phyloP scores from a whole-genome alignment of 1,284 basidiomycete species.

The Pyrrhoderma noxium region DNA sequence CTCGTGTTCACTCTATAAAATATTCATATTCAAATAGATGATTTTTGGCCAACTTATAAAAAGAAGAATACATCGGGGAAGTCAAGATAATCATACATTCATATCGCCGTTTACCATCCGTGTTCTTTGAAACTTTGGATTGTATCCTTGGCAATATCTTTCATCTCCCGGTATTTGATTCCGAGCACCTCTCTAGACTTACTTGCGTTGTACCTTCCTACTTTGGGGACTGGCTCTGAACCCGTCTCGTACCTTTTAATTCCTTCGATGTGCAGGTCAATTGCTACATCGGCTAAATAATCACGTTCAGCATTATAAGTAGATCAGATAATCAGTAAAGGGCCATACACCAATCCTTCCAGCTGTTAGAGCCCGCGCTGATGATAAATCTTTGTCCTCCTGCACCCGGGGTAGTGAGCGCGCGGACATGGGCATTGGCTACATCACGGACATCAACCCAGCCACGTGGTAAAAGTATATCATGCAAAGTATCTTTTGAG shows the following conservation, averaged over 20 bases:
- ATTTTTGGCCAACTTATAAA: no score
- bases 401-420: conserved; percentile 33
- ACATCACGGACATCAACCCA: conserved; percentile 43
- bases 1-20: no score
- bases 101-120: no score
- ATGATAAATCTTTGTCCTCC: conserved; percentile 36
- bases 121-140: no score
- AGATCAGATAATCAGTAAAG: background rate
- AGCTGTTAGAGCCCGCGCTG: background rate
- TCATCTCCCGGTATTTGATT: conserved; percentile 11
- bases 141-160: background rate
- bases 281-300: conserved; percentile 14
- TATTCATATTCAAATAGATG: no score
- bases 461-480: no score
- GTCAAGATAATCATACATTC: no score
- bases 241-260: background rate
- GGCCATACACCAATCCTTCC: conserved; percentile 17
- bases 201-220: conserved; percentile 4
- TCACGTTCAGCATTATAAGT: background rate
- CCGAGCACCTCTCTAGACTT: conserved; percentile 10
- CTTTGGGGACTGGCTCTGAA: conserved; percentile 10
- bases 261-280: conserved; percentile 1
- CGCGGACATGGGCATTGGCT: conserved; percentile 38
- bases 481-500: conserved; percentile 19
- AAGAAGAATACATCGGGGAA: no score